These are phyloP conservation scores for Cyclocybe aegerita DNA, from an alignment of 768 basidiomycete genomes.

Conservation along the genomic window DNA sequence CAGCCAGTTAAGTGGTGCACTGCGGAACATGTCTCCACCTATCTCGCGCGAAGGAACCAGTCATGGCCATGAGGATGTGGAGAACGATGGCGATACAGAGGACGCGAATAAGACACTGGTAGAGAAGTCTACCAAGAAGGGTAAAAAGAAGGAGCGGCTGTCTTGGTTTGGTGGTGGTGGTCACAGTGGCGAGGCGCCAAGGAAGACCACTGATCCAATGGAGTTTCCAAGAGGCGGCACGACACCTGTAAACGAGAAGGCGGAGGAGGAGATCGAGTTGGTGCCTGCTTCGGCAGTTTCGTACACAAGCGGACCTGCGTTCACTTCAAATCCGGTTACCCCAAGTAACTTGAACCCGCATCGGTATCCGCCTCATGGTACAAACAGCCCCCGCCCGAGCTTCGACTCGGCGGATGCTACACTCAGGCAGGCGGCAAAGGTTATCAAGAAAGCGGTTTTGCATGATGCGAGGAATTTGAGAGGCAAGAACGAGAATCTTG, in stretches of 20 bases:
- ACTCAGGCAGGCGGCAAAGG: constrained; percentile 59
- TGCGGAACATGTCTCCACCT: constrained; percentile 14
- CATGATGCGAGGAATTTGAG: constrained; percentile 75
- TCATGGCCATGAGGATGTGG: constrained; percentile 19
- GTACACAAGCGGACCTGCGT: constrained; percentile 6
- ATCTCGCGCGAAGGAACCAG: constrained; percentile 7
- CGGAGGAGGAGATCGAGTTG: constrained; percentile 13
- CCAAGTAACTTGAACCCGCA: constrained; percentile 27
- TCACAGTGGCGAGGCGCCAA: background rate
- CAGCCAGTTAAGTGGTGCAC: constrained; percentile 30
- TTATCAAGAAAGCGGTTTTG: constrained; percentile 64
- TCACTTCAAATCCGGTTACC: constrained; percentile 11
- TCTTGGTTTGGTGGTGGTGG: constrained; percentile 11
- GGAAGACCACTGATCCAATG: background rate
- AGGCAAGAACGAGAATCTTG: constrained; percentile 44
- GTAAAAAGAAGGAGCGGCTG: constrained; percentile 15
- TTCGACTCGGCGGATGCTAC: constrained; percentile 34
- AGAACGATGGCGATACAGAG: constrained; percentile 15
- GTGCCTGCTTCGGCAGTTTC: constrained; percentile 6
- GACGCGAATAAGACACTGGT: constrained; percentile 15
- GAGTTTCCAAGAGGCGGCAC: constrained; percentile 1
- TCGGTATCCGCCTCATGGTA: constrained; percentile 38
- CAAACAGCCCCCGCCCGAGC: constrained; percentile 23
- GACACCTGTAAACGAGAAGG: constrained; percentile 4
- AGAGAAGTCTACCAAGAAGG: constrained; percentile 10